phyloP scores from a whole-genome alignment of 306 rosid genomes.

The Ammopiptanthus mongolicus region DNA sequence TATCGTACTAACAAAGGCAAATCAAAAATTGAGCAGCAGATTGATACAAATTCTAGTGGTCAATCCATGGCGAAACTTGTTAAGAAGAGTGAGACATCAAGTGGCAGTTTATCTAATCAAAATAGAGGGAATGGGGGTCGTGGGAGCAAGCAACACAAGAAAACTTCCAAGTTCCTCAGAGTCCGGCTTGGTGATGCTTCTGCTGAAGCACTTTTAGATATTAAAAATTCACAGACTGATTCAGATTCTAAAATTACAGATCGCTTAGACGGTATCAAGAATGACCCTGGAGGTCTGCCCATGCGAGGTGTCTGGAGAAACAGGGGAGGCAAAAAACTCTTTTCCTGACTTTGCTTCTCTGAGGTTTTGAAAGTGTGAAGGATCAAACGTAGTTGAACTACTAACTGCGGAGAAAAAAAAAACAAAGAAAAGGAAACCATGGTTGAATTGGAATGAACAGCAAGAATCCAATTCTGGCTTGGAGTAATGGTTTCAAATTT shows the following conservation, averaged over 20 bases:
- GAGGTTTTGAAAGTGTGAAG: not conserved
- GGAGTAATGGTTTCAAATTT: not conserved
- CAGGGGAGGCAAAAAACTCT: slow-evolving; percentile 60
- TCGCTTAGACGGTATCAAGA: slow-evolving; percentile 23
- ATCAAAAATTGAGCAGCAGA: slow-evolving; percentile 38
- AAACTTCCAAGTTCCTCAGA: slow-evolving; percentile 70
- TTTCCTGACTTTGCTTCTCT: slow-evolving; percentile 15
- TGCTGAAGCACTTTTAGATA: slow-evolving; percentile 43
- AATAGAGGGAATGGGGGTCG: slow-evolving; percentile 50
- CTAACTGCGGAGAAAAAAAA: not conserved
- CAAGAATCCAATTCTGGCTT: slow-evolving; percentile 4
- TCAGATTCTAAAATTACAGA: slow-evolving; percentile 29
- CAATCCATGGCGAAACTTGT: slow-evolving; percentile 29
- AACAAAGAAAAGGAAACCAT: not conserved
- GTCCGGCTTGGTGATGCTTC: slow-evolving; percentile 80
- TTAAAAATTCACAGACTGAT: slow-evolving; percentile 22
- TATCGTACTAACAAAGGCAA: slow-evolving; percentile 70
- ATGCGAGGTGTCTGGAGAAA: slow-evolving; percentile 82
- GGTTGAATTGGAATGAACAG: not conserved
- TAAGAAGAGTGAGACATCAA: slow-evolving; percentile 36
- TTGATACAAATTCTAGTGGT: slow-evolving; percentile 32
- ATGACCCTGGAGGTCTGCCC: slow-evolving; percentile 53
- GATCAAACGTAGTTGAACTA: slow-evolving; percentile 4
- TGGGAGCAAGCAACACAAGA: slow-evolving; percentile 76
- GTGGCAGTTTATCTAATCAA: slow-evolving; percentile 37